phyloP scores from a whole-genome alignment of 768 basidiomycete species.

The Russula vinacea region DNA sequence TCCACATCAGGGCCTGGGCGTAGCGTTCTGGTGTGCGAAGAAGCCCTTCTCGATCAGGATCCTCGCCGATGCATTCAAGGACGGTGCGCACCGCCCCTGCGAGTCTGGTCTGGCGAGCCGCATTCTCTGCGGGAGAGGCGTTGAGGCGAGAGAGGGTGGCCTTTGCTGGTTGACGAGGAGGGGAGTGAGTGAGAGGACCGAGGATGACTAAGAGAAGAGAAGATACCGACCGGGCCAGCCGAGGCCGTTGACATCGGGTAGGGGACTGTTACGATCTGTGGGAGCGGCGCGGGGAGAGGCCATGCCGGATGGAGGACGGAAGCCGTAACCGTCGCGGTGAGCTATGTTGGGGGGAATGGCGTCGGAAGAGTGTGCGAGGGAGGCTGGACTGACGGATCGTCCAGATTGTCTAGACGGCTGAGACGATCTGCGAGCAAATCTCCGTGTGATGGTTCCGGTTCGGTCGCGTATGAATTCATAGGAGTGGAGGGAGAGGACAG shows the following conservation, averaged over 20 bases:
- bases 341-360: not conserved
- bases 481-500: not conserved
- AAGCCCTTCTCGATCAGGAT: slow-evolving; percentile 92
- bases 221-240: slow-evolving; percentile 86
- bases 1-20: slow-evolving; percentile 96
- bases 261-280: slow-evolving; percentile 37
- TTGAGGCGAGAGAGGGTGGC: slow-evolving; percentile 82
- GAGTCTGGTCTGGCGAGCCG: slow-evolving; percentile 71
- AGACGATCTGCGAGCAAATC: slow-evolving; percentile 23
- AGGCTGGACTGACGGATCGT: slow-evolving; percentile 8
- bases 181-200: slow-evolving; percentile 10
- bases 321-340: slow-evolving; percentile 72
- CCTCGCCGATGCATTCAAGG: slow-evolving; percentile 97
- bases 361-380: not conserved
- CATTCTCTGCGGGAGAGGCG: slow-evolving; percentile 70
- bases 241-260: slow-evolving; percentile 64
- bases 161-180: slow-evolving; percentile 56
- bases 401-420: slow-evolving; percentile 15
- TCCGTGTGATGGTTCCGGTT: slow-evolving; percentile 13
- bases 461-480: not conserved
- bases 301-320: slow-evolving; percentile 64
- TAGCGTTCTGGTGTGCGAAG: slow-evolving; percentile 91
- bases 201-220: slow-evolving; percentile 21
- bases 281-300: slow-evolving; percentile 50
- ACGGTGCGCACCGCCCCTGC: slow-evolving; percentile 83